These are phyloP conservation scores for Anacardium occidentale DNA, from an alignment of 345 rosid species.

Conservation along the genomic window DNA sequence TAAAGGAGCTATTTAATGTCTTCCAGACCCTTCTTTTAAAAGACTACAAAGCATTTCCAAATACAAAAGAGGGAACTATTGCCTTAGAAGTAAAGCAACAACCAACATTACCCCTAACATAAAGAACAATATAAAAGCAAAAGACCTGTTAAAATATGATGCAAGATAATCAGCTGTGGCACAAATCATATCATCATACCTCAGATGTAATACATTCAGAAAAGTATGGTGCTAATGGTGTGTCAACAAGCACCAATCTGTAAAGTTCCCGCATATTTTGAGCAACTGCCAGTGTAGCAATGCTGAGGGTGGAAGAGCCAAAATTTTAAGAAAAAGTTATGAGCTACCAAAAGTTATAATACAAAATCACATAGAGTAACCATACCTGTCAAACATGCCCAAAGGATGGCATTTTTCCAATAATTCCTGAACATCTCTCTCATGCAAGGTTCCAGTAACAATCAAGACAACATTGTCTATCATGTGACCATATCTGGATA, in stretches of 20 bases:
- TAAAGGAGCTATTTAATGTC: not conserved
- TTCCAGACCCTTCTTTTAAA: not conserved
- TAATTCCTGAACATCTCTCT: constrained; percentile 97
- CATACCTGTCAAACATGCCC: constrained; percentile 99
- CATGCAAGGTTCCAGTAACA: constrained; percentile 97
- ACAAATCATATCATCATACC: constrained; percentile 37
- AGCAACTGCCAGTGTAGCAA: constrained; percentile 97
- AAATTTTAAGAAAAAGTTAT: constrained; percentile 7
- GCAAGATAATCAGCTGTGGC: not conserved
- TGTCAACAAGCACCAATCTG: constrained; percentile 95
- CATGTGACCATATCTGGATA: constrained; percentile 93
- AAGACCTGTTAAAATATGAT: not conserved
- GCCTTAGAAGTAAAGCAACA: not conserved
- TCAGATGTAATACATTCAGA: constrained; percentile 98
- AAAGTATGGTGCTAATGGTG: constrained; percentile 97
- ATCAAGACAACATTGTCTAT: constrained; percentile 98
- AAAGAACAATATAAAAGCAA: not conserved
- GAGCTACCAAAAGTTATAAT: not conserved
- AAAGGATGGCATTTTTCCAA: constrained; percentile 97
- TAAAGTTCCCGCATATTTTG: constrained; percentile 99
- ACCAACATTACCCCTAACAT: not conserved
- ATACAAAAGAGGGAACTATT: not conserved
- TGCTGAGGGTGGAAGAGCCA: constrained; percentile 41
- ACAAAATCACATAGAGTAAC: not conserved
- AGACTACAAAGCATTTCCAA: not conserved